Percentiles rank a stretch among this genome's conserved stretches.
These are phyloP conservation scores for Austroboletus eburneus DNA, from an alignment of 768 basidiomycete species.

Conservation along the genomic window DNA sequence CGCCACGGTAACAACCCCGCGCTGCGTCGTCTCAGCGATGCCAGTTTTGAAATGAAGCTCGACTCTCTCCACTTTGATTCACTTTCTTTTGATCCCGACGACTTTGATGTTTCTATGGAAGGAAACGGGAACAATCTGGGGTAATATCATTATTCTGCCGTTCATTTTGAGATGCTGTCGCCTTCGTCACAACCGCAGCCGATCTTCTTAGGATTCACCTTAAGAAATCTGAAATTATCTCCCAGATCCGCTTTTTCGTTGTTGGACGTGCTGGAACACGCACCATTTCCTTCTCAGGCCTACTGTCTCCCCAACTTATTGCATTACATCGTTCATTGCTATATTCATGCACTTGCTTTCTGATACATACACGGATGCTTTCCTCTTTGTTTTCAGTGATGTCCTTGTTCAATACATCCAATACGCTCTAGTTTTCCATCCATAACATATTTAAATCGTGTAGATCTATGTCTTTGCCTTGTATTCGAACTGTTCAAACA, in stretches of 20 bases:
- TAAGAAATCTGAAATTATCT: conserved; percentile 5
- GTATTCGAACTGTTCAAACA: neutral
- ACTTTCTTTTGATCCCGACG: conserved; percentile 61
- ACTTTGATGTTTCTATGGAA: conserved; percentile 36
- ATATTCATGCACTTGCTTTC: conserved; percentile 12
- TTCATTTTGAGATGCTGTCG: neutral
- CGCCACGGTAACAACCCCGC: neutral
- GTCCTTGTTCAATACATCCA: conserved; percentile 1
- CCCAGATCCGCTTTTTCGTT: neutral
- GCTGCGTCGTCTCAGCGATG: conserved; percentile 30
- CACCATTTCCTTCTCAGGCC: neutral
- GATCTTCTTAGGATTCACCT: conserved; percentile 2
- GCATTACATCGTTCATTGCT: conserved; percentile 4
- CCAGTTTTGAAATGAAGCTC: conserved; percentile 60
- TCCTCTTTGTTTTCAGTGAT: conserved; percentile 12
- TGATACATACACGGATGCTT: conserved; percentile 11
- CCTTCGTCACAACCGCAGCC: neutral
- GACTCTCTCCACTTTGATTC: conserved; percentile 73
- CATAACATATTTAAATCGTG: neutral
- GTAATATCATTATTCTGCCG: conserved; percentile 9
- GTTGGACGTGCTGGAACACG: conserved; percentile 1
- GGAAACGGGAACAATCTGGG: conserved; percentile 1
- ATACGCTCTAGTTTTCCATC: conserved; percentile 1
- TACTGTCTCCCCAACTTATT: neutral
- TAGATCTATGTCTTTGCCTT: neutral